Base-by-base conservation (phyloP, 345 rosid genomes). In the Brassica nigra region DNA sequence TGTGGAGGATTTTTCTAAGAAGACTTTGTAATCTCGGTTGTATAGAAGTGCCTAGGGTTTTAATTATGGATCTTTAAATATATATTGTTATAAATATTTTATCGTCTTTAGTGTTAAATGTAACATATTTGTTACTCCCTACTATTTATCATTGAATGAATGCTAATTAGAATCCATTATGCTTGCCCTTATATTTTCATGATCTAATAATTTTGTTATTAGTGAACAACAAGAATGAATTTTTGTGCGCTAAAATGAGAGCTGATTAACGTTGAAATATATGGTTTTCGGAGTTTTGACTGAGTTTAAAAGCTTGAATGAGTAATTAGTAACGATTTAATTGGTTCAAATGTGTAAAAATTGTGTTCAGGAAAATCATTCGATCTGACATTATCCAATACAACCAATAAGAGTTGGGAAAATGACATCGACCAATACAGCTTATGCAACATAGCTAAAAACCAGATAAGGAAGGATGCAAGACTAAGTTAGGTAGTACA, bases 11-110 rank as follows among this genome's bases (percentile, higher is more conserved):
- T 73, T 58, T 66, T 37, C 37, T 55, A 36, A 31, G 2, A 58
- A 44, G 36, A 31, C 39, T 31, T 27, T 63, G 70, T 4, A n/a
- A 33, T 62, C 49, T 79, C 68, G 73, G 73, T 39, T 78, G 73
- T 78, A 78, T 71, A 78, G 68, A 71, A 27, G 44, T 71, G 20
- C 20, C 58, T 52, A 15, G 18, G 18, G 18, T 18, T 18, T 18
- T 18, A 18, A 18, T 18, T 18, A 18, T 18, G 18, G 18, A 18
- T 18, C 18, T 18, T 18, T 18, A 18, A 18, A 18, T 18, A 18
- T 18, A 18, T 18, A 18, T 18, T 18, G 18, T 18, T 18, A 18
- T 18, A 18, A 18, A 18, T 18, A 18, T 18, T 18, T 18, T 0
- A 18, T 18, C 18, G 18, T 18, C 18, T 18, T 18, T 18, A 18